Base-by-base conservation (phyloP, 305 asterid genomes). In the Rubia tinctorum region DNA sequence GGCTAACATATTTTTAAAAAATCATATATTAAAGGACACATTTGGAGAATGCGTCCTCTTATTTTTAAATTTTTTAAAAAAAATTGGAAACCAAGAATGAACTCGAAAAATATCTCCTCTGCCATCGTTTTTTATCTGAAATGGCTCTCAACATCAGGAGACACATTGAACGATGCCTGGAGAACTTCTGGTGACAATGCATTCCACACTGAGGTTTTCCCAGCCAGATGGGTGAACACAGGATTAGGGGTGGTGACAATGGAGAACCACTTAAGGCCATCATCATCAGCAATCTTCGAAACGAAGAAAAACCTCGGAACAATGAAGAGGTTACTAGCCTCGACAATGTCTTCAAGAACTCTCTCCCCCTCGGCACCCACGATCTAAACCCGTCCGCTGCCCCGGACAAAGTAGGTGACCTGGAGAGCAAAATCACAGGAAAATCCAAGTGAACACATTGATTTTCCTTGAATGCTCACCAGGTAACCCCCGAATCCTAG, bases 201-300 rank as follows among this genome's bases (percentile, higher is more conserved):
- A 82, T 84, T 84, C 87, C 87, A 84, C 14, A 56, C 43, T 3
- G 82, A 79, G 22, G 81, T 77, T 69, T 76, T 84, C 61, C 87
- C 87, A 68, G 87, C 87, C 75, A 84, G 30, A 65, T 84, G 80
- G 43, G 87, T 81, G 83, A 84, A 84, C 45, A 78, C 66, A 5
- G 87, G 85, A 63, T 91, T 85, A 23, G 97, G 96, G n/a, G 97
- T 92, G 17, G 92, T 84, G 84, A 92, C 88, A 76, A 90, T 92
- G 8, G 97, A 92, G 90, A 92, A 92, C 96, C 97, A 92, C 60
- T 88, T 95, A 89, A 92, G 47, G 70, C 97, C 97, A 62, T 81
- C 91, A 6, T 87, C 72, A 64, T 82, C 86, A 1, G 85, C 80
- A 40, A 88, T 89, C 90, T 88, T 91, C 0, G 96, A 85, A 18